Conservation (phyloP, 768 basidiomycete species). For the Boletales sp. region DNA sequence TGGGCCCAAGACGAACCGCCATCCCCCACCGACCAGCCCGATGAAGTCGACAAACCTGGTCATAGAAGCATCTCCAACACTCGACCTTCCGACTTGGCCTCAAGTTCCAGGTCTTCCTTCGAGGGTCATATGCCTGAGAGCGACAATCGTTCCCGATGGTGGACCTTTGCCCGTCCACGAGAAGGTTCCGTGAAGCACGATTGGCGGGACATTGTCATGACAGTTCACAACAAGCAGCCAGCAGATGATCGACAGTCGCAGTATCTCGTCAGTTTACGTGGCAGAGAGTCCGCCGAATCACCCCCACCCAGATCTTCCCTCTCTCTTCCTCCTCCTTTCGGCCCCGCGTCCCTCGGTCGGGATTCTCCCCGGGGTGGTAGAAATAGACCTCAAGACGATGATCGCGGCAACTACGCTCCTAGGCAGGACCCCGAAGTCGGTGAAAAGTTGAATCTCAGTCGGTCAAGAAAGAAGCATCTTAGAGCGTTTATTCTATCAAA, state of each 20-base stretch:
- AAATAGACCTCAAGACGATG: constrained; percentile 6
- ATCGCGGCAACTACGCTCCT: constrained; percentile 14
- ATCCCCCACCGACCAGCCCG: constrained; percentile 52
- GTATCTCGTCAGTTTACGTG: constrained; percentile 6
- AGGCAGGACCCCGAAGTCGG: constrained; percentile 27
- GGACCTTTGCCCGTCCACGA: constrained; percentile 66
- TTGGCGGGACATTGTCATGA: constrained; percentile 1
- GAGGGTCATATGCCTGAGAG: constrained; percentile 28
- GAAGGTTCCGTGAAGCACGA: constrained; percentile 18
- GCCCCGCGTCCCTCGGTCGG: constrained; percentile 63
- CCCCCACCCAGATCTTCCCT: constrained; percentile 21
- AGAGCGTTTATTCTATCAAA: constrained; percentile 71
- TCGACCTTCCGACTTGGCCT: constrained; percentile 51
- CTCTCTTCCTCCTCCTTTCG: constrained; percentile 37
- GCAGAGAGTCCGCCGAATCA: constrained; percentile 21
- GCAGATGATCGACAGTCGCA: constrained; percentile 17
- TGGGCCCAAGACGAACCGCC: constrained; percentile 86
- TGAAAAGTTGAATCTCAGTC: constrained; percentile 26
- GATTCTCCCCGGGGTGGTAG: constrained; percentile 53
- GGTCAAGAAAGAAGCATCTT: constrained; percentile 44
- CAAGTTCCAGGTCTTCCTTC: constrained; percentile 44
- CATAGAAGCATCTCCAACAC: constrained; percentile 34
- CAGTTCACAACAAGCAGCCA: neutral
- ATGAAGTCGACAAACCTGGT: constrained; percentile 33
- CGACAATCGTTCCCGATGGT: constrained; percentile 57